phyloP scores from a whole-genome alignment of 805 yeast species.

The Zygoascus tannicola region DNA sequence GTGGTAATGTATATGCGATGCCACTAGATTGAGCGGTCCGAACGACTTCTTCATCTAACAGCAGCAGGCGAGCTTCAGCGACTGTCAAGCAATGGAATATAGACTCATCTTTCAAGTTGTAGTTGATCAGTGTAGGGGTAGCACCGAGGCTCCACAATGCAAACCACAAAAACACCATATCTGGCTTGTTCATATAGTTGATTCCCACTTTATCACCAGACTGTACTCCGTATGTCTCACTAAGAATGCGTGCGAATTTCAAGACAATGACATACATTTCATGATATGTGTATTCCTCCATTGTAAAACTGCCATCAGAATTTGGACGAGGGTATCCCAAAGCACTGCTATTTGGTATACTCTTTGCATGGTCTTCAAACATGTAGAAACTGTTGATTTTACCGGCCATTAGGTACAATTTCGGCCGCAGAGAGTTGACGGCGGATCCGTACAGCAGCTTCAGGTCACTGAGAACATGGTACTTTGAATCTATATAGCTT shows the following conservation, averaged over 20 bases:
- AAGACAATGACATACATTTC: constrained; percentile 60
- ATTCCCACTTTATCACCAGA: constrained; percentile 64
- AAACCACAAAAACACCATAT: constrained; percentile 71
- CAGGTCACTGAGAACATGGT: constrained; percentile 46
- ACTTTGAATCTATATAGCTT: constrained; percentile 40
- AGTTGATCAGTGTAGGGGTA: constrained; percentile 76
- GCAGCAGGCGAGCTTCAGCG: constrained; percentile 53
- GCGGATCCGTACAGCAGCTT: constrained; percentile 33
- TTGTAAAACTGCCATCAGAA: constrained; percentile 34
- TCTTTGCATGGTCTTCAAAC: constrained; percentile 48
- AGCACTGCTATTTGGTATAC: constrained; percentile 46
- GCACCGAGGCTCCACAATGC: constrained; percentile 91
- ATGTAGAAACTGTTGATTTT: constrained; percentile 56
- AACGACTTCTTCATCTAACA: constrained; percentile 66
- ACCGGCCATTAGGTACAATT: constrained; percentile 30
- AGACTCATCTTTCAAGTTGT: constrained; percentile 63
- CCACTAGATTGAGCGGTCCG: constrained; percentile 42
- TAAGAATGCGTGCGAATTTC: constrained; percentile 56
- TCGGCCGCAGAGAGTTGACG: constrained; percentile 34
- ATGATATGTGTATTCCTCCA: constrained; percentile 58
- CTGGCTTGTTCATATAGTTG: constrained; percentile 73
- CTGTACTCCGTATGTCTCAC: constrained; percentile 51
- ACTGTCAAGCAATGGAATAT: constrained; percentile 71
- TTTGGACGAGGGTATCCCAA: constrained; percentile 46
- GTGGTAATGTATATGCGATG: constrained; percentile 28